phyloP scores from a whole-genome alignment of 345 rosid species.

The Boechera stricta region DNA sequence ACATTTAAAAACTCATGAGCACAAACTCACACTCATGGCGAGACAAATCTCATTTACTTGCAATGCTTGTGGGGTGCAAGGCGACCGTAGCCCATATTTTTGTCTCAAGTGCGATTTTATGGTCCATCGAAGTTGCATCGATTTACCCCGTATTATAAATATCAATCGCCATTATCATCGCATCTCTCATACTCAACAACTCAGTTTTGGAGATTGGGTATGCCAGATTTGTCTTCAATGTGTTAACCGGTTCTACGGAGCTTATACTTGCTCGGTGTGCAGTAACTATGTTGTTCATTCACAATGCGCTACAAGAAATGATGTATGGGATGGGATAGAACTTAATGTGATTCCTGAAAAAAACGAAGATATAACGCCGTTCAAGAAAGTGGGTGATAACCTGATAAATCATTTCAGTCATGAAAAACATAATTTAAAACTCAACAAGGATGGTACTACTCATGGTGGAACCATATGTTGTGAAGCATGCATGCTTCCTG shows the following conservation, averaged over 20 bases:
- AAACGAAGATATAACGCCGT: not conserved
- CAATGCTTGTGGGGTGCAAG: not conserved
- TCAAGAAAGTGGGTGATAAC: not conserved
- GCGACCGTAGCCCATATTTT: not conserved
- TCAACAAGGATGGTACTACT: not conserved
- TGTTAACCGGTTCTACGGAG: not conserved
- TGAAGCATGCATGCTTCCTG: not conserved
- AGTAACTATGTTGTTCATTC: not conserved
- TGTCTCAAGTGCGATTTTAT: not conserved
- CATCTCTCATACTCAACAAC: not conserved
- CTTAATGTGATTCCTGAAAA: not conserved
- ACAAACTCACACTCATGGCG: not conserved
- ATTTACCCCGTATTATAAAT: not conserved
- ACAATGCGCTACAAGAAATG: not conserved
- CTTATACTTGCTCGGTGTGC: not conserved
- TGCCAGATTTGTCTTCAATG: not conserved
- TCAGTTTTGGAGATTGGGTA: not conserved
- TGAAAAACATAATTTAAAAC: not conserved
- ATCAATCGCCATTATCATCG: not conserved
- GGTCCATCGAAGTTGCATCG: conserved; percentile 9
- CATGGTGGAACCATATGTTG: not conserved
- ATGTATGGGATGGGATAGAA: not conserved
- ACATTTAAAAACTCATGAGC: not conserved
- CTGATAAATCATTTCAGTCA: not conserved
- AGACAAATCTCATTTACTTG: conserved; percentile 9